Evolutionary conservation across 1,284 basidiomycete species (phyloP), one percentile per base, ranked within the genome.

Genomic region (Ceratobasidium sp.): DNA sequence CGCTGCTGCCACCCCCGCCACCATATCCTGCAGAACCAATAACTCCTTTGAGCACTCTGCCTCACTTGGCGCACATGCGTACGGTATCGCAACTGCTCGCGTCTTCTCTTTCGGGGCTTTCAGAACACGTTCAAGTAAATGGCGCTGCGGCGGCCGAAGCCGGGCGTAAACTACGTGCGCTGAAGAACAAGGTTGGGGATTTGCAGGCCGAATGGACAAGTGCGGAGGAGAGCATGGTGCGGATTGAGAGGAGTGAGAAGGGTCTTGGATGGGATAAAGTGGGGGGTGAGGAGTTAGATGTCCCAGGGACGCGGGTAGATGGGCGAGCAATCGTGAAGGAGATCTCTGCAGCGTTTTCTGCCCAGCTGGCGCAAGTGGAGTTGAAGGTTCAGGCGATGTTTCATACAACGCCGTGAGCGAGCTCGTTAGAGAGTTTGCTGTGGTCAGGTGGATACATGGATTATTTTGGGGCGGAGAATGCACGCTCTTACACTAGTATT

Each of bases 91-190:
- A 89, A 19, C 90, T 91, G 4, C 87, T 94, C 57, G 89, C 91
- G 51, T 84, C 89, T n/a, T 92, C 92, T 8, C 86, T 94, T 48
- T 87, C 89, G 2, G 88, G 89, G 45, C 89, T 94, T 77, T 93
- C 92, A n/a, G 93, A 94, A 79, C 93, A 94, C 76, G 91, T 92
- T 9, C 93, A 94, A 81, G 92, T 94, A 62, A 93, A 93, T 79
- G 89, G 91, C 22, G 93, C 91, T 0, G 91, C 90, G 2, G 93
- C 92, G 11, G 89, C 93, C 1, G 93, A 94, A 76, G 91, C 93
- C 1, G 93, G 93, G 56, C 86, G 93, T 63, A 93, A 92, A 82
- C 90, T 94, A 71, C 90, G 93, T 59, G 91, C 91, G 22, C 82
- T 93, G 75, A 93, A 93, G 84, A 94, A 94, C 80, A 92, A 92